These are phyloP conservation scores for Epichloe bromicola DNA, from an alignment of 2,329 filamentous ascomycete species.

Conservation along the genomic window DNA sequence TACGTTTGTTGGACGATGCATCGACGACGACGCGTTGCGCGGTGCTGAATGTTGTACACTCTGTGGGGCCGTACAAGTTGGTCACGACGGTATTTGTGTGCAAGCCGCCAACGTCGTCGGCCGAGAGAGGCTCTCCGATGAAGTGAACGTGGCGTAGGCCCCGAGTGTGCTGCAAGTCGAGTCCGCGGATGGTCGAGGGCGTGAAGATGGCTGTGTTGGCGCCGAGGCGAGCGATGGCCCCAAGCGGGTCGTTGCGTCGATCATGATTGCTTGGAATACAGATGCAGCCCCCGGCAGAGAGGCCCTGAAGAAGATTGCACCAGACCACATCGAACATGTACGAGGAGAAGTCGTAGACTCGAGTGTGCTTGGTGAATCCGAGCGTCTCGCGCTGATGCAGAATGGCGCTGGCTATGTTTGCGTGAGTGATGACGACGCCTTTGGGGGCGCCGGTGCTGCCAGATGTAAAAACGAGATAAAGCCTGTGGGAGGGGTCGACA, in stretches of 20 bases:
- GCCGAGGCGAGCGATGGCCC: slow-evolving; percentile 23
- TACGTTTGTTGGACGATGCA: neutral
- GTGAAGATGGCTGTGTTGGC: slow-evolving; percentile 33
- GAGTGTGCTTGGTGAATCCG: slow-evolving; percentile 1
- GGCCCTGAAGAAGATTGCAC: slow-evolving; percentile 3
- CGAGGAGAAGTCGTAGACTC: slow-evolving; percentile 6
- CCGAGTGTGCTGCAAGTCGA: slow-evolving; percentile 26
- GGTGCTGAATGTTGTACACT: slow-evolving; percentile 10
- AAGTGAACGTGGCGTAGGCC: slow-evolving; percentile 26
- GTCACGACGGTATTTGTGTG: neutral
- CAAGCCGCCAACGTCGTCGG: neutral
- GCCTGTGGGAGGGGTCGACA: neutral
- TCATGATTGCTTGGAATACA: slow-evolving; percentile 29
- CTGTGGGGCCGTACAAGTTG: slow-evolving; percentile 10
- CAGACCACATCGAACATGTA: slow-evolving; percentile 8
- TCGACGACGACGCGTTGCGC: neutral
- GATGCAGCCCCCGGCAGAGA: slow-evolving; percentile 7
- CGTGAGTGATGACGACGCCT: slow-evolving; percentile 9
- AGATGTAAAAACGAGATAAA: slow-evolving; percentile 10
- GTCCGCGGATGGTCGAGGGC: slow-evolving; percentile 30
- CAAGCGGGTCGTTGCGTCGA: slow-evolving; percentile 31
- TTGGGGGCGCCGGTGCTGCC: slow-evolving; percentile 12
- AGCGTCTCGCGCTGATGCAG: slow-evolving; percentile 1
- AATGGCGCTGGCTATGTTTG: slow-evolving; percentile 5
- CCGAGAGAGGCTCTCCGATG: slow-evolving; percentile 28